These are phyloP conservation scores for Fomitopsis serialis DNA, from an alignment of 768 basidiomycete species.

Conservation along the genomic window DNA sequence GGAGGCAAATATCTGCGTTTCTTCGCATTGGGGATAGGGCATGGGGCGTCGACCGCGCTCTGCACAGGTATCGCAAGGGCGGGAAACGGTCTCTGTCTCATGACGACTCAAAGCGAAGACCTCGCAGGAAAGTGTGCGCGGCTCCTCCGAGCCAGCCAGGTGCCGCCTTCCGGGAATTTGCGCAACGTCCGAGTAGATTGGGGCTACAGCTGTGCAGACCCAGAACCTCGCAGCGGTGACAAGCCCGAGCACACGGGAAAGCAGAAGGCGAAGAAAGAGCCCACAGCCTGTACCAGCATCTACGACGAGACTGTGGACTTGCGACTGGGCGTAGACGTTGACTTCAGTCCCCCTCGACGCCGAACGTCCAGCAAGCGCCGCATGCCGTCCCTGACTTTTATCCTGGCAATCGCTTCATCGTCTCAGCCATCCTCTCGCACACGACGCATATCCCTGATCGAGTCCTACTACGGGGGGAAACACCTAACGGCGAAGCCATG, in stretches of 20 bases:
- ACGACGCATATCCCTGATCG: constrained; percentile 18
- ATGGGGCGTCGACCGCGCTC: constrained; percentile 40
- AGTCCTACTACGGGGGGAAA: constrained; percentile 24
- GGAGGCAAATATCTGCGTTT: constrained; percentile 39
- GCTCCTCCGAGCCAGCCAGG: constrained; percentile 45
- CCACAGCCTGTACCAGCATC: neutral
- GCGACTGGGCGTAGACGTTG: neutral
- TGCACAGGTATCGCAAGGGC: constrained; percentile 48
- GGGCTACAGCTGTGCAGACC: constrained; percentile 15
- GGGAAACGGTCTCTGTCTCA: constrained; percentile 46
- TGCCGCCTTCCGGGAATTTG: constrained; percentile 31
- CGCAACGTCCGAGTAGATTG: constrained; percentile 46
- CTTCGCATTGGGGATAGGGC: constrained; percentile 56
- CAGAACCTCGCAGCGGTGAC: neutral
- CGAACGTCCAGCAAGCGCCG: constrained; percentile 28
- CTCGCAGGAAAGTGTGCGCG: constrained; percentile 44
- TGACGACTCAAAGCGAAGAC: constrained; percentile 39
- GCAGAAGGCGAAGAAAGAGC: no score
- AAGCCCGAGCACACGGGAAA: no score
- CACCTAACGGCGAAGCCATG: constrained; percentile 21
- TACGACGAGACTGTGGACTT: neutral
- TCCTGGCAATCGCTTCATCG: constrained; percentile 28
- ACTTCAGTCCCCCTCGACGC: constrained; percentile 8
- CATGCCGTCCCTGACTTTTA: constrained; percentile 25
- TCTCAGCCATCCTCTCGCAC: constrained; percentile 26